phyloP scores from a whole-genome alignment of 2,329 filamentous ascomycete species.

The Aspergillus luchuensis region DNA sequence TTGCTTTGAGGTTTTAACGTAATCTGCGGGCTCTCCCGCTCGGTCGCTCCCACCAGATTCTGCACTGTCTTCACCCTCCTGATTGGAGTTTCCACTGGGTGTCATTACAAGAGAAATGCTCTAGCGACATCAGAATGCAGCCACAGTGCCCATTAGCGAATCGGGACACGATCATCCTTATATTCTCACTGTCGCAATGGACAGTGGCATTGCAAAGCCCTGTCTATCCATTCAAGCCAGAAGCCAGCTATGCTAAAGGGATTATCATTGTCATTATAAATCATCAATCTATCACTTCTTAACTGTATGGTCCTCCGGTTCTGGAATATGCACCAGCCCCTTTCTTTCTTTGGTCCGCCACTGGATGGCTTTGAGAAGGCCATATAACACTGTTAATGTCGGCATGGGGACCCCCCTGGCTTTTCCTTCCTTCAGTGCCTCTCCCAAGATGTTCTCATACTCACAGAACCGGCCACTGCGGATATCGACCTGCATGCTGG shows the following conservation, averaged over 20 bases:
- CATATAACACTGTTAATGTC: conserved; percentile 30
- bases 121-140: neutral
- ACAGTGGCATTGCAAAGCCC: too few relatives aligned
- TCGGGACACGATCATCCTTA: too few relatives aligned
- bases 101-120: neutral
- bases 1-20: neutral
- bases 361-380: conserved; percentile 31
- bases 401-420: conserved; percentile 47
- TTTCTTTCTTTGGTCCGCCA: conserved; percentile 30
- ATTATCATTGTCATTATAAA: too few relatives aligned
- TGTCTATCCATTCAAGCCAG: too few relatives aligned
- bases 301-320: conserved; percentile 11
- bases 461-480: conserved; percentile 54
- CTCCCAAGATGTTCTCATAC: conserved; percentile 59
- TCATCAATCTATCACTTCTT: neutral
- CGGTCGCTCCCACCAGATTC: neutral
- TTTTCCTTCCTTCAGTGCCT: conserved; percentile 57
- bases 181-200: too few relatives aligned
- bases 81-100: neutral
- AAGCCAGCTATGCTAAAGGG: too few relatives aligned
- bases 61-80: neutral
- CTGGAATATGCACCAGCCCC: conserved; percentile 15
- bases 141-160: neutral
- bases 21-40: neutral
- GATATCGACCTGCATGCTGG: conserved; percentile 58